Percentiles rank a stretch among this genome's conserved stretches.
Conservation (phyloP, 2,329 filamentous ascomycete genomes). For the Teratosphaeria nubilosa region DNA sequence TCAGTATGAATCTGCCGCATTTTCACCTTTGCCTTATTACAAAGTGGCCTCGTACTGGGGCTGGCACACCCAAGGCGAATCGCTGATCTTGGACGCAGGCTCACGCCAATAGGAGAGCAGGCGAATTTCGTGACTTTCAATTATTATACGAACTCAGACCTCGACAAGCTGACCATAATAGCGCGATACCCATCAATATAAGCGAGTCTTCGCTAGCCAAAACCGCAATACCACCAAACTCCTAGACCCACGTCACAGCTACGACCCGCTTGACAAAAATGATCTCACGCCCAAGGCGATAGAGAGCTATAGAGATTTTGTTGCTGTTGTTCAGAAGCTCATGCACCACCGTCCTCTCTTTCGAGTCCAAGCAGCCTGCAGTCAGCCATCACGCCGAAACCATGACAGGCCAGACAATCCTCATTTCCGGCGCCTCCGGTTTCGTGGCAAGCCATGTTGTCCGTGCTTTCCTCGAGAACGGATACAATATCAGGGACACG, state of each 20-base stretch:
- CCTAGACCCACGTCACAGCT: neutral
- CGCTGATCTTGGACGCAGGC: too few species aligned
- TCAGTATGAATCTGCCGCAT: too few species aligned
- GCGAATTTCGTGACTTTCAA: too few species aligned
- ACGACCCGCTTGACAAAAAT: neutral
- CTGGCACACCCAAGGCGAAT: too few species aligned
- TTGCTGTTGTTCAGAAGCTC: neutral
- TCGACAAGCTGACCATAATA: neutral
- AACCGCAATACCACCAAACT: neutral
- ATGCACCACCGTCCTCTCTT: neutral
- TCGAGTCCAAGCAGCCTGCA: neutral
- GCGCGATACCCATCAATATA: neutral
- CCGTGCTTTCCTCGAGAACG: constrained; percentile 22
- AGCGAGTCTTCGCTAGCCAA: neutral
- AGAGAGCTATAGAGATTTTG: neutral
- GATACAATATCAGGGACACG: constrained; percentile 30
- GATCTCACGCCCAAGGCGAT: neutral
- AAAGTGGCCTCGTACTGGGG: too few species aligned
- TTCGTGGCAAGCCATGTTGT: constrained; percentile 29
- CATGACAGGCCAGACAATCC: constrained; percentile 8
- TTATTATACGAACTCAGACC: neutral
- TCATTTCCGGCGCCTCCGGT: constrained; percentile 32
- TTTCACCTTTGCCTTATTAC: too few species aligned
- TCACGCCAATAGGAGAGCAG: too few species aligned
- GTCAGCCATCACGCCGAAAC: neutral